Conservation (phyloP, 1,139 yeast genomes). For the Citeromyces hawaiiensis region DNA sequence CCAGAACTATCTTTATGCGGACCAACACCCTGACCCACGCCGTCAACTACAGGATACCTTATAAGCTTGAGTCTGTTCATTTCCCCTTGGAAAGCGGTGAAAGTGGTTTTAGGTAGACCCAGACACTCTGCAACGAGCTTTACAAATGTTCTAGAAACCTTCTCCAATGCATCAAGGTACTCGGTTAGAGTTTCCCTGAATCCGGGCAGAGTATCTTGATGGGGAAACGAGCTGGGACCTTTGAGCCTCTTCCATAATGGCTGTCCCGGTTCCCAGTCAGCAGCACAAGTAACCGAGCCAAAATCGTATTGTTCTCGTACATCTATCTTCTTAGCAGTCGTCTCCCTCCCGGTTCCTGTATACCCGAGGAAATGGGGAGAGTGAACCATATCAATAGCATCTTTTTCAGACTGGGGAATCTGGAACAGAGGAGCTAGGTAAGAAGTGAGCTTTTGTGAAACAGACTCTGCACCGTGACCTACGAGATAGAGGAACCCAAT, state of each 20-base stretch:
- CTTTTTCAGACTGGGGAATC: slow-evolving; percentile 21
- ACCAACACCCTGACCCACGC: slow-evolving; percentile 42
- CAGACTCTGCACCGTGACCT: not conserved
- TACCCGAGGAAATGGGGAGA: slow-evolving; percentile 61
- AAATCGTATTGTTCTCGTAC: slow-evolving; percentile 61
- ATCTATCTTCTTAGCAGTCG: slow-evolving; percentile 45
- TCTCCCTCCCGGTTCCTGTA: slow-evolving; percentile 51
- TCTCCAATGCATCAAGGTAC: slow-evolving; percentile 34
- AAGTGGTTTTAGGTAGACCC: slow-evolving; percentile 28
- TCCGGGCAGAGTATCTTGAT: slow-evolving; percentile 29
- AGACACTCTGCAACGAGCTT: slow-evolving; percentile 40
- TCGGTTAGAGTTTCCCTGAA: slow-evolving; percentile 30
- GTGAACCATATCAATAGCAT: slow-evolving; percentile 42
- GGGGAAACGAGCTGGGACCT: slow-evolving; percentile 59
- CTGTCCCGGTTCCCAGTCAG: slow-evolving; percentile 18
- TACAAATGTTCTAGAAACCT: slow-evolving; percentile 27
- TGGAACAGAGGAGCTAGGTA: not conserved
- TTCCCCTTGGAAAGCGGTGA: slow-evolving; percentile 36
- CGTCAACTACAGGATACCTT: slow-evolving; percentile 30
- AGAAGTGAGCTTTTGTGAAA: not conserved
- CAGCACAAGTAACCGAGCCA: slow-evolving; percentile 45
- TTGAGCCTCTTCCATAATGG: slow-evolving; percentile 45
- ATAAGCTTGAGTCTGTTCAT: slow-evolving; percentile 42
- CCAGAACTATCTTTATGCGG: slow-evolving; percentile 58
- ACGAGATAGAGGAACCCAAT: not conserved